Evolutionary conservation across 495 filamentous ascomycete species (phyloP).

Genomic region (Daldinia loculata): DNA sequence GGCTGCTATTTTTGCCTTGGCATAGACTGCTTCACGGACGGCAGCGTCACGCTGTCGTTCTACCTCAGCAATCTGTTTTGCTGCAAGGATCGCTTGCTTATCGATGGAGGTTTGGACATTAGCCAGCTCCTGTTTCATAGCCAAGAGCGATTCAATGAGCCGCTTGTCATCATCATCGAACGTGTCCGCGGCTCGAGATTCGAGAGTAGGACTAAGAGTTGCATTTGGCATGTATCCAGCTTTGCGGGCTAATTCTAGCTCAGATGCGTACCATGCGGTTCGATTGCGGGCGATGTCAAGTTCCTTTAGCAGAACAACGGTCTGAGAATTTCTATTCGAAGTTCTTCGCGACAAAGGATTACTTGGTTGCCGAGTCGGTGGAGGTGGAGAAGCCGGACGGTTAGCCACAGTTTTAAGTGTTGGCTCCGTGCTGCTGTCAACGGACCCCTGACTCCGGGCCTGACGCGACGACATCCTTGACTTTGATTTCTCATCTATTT

Average conservation of each 20-base stretch:
- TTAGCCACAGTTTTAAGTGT: conserved; percentile 51
- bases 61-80: conserved; percentile 88
- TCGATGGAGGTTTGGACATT: conserved; percentile 89
- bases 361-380: conserved; percentile 59
- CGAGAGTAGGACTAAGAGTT: conserved; percentile 75
- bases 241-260: conserved; percentile 87
- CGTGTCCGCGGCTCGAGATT: conserved; percentile 75
- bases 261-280: conserved; percentile 97
- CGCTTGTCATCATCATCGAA: conserved; percentile 92
- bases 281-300: conserved; percentile 81
- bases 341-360: conserved; percentile 59
- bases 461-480: conserved; percentile 45
- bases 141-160: conserved; percentile 89
- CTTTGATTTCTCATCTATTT: conserved; percentile 44
- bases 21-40: conserved; percentile 90
- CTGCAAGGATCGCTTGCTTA: conserved; percentile 81
- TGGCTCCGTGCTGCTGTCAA: conserved; percentile 61
- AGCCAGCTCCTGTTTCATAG: conserved; percentile 84
- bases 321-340: conserved; percentile 64
- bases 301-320: conserved; percentile 76
- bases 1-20: conserved; percentile 89
- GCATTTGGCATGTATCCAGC: conserved; percentile 82
- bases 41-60: conserved; percentile 93
- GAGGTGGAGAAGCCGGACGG: conserved; percentile 61
- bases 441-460: conserved; percentile 56